Percentiles rank a stretch among this genome's conserved stretches.
Conservation (phyloP, 2,329 filamentous ascomycete species). For the Endothia cerciana region DNA sequence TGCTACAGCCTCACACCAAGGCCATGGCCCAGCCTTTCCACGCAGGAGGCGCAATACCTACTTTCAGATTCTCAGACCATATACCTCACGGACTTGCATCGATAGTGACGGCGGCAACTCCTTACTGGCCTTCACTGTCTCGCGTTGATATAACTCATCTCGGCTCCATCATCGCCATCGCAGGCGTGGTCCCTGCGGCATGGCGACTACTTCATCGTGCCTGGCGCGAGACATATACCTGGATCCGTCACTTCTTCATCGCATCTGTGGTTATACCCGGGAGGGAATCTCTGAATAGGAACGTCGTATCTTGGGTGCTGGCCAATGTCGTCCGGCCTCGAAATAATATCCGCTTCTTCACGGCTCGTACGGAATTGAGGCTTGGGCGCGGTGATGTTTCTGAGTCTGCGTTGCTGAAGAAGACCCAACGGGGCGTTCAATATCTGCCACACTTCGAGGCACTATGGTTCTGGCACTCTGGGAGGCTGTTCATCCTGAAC, state of each 20-base stretch:
- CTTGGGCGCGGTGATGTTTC: slow-evolving; percentile 41
- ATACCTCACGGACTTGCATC: slow-evolving; percentile 8
- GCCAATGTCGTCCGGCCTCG: slow-evolving; percentile 43
- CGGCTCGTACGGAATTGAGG: slow-evolving; percentile 46
- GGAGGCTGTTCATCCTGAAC: slow-evolving; percentile 49
- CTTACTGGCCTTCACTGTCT: slow-evolving; percentile 23
- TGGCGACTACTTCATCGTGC: slow-evolving; percentile 43
- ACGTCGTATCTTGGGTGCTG: slow-evolving; percentile 50
- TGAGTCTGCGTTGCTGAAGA: slow-evolving; percentile 43
- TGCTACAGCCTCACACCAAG: slow-evolving; percentile 5
- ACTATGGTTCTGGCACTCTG: slow-evolving; percentile 54
- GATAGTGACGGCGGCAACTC: background rate
- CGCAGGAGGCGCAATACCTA: slow-evolving; percentile 26
- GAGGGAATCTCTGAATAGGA: slow-evolving; percentile 49
- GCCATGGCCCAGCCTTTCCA: slow-evolving; percentile 29
- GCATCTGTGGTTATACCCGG: slow-evolving; percentile 49
- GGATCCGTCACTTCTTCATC: slow-evolving; percentile 47
- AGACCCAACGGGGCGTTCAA: slow-evolving; percentile 46
- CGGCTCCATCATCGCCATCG: slow-evolving; percentile 49
- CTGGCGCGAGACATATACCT: slow-evolving; percentile 45
- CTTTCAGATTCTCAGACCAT: slow-evolving; percentile 17
- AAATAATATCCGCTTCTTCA: slow-evolving; percentile 45
- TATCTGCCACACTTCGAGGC: slow-evolving; percentile 51
- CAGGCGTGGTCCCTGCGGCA: slow-evolving; percentile 45
- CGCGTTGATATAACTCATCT: slow-evolving; percentile 48